These are phyloP conservation scores for Aspergillus chevalieri DNA, from an alignment of 2,329 filamentous ascomycete species.

Conservation along the genomic window DNA sequence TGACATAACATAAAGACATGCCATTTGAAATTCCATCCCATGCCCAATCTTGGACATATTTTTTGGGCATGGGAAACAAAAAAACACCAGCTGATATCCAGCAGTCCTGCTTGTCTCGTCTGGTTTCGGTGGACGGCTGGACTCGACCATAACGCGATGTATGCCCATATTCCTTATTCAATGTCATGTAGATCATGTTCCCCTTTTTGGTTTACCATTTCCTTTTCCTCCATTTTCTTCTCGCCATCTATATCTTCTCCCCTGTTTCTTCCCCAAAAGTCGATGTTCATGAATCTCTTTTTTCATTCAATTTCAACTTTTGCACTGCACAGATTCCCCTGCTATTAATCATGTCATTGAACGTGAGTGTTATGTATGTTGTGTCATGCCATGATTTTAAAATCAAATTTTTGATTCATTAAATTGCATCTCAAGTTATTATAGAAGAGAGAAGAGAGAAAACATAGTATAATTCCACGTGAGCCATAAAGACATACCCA, in stretches of 20 bases:
- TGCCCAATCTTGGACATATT: background rate
- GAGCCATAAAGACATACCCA: too few species aligned
- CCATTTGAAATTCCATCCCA: background rate
- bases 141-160: conserved; percentile 19
- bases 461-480: background rate
- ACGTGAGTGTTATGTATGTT: background rate
- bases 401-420: too few species aligned
- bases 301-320: conserved; percentile 6
- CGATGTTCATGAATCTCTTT: background rate
- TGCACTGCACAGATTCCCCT: conserved; percentile 25
- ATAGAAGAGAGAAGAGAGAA: background rate
- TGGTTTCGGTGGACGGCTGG: conserved; percentile 3
- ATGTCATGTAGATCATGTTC: conserved; percentile 15
- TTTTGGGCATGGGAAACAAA: background rate
- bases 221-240: conserved; percentile 7
- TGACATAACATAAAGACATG: background rate
- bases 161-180: conserved; percentile 22
- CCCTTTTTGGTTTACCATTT: conserved; percentile 15
- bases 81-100: background rate
- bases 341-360: background rate
- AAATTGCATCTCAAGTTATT: too few species aligned
- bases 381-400: background rate
- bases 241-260: conserved; percentile 10
- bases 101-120: background rate
- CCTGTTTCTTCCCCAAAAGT: conserved; percentile 9